Evolutionary conservation across 1,139 yeast genomes (phyloP).

Genomic region (Wickerhamomyces sp.): DNA sequence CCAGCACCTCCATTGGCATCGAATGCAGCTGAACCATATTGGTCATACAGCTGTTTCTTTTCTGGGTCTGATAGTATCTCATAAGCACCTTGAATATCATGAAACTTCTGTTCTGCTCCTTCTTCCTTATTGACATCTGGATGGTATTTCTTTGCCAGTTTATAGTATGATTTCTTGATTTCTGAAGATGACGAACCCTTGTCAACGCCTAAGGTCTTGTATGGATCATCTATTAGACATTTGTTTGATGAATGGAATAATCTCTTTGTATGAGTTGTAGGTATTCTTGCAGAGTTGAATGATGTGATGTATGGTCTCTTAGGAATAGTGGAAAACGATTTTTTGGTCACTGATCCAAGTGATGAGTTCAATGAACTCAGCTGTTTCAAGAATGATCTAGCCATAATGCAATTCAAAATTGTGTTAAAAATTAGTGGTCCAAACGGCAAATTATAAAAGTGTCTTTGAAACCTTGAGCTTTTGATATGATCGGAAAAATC

Average conservation of each 20-base stretch:
- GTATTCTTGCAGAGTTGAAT: background rate
- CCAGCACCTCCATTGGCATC: constrained; percentile 55
- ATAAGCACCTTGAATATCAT: constrained; percentile 89
- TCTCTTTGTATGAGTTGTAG: too few relatives aligned
- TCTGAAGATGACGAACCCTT: constrained; percentile 70
- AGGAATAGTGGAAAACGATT: background rate
- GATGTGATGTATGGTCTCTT: background rate
- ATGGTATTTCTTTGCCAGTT: constrained; percentile 88
- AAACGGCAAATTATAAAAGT: too few relatives aligned
- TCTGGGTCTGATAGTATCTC: constrained; percentile 85
- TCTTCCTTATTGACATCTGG: constrained; percentile 94
- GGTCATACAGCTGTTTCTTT: constrained; percentile 87
- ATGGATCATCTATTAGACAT: constrained; percentile 56
- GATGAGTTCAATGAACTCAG: background rate
- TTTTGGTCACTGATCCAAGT: background rate
- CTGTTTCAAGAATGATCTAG: background rate
- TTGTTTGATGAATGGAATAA: constrained; percentile 18
- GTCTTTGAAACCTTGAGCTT: too few relatives aligned
- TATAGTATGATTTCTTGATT: constrained; percentile 90
- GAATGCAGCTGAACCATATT: constrained; percentile 84
- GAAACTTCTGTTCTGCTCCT: constrained; percentile 84
- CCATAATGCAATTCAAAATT: background rate
- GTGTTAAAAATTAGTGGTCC: background rate
- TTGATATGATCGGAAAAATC: too few relatives aligned
- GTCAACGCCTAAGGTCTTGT: constrained; percentile 73